These are phyloP conservation scores for Suhomyces wounanorum DNA, from an alignment of 1,139 yeast genomes.

Conservation along the genomic window DNA sequence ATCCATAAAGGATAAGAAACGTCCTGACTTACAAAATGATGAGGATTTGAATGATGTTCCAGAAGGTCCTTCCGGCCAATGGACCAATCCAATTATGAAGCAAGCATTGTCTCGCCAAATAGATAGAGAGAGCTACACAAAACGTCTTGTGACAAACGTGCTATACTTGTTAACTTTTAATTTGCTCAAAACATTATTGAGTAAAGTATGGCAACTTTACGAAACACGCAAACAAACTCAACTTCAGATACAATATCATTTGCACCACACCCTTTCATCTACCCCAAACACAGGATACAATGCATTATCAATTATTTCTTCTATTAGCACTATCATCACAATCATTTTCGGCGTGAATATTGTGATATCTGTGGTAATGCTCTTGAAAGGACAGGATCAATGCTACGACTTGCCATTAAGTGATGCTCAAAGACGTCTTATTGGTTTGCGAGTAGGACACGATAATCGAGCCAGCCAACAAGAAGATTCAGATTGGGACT, in stretches of 20 bases:
- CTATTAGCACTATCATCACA: conserved; percentile 6
- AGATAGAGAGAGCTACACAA: conserved; percentile 32
- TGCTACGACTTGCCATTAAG: conserved; percentile 46
- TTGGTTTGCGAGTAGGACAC: conserved; percentile 29
- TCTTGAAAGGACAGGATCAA: conserved; percentile 39
- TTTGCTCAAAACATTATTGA: conserved; percentile 20
- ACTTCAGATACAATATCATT: conserved; percentile 11
- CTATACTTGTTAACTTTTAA: conserved; percentile 21
- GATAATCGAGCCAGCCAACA: conserved; percentile 2
- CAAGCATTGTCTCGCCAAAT: conserved; percentile 41
- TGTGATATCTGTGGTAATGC: conserved; percentile 20
- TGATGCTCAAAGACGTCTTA: conserved; percentile 35
- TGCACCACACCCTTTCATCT: conserved; percentile 7
- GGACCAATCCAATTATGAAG: conserved; percentile 43
- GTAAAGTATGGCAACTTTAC: conserved; percentile 14
- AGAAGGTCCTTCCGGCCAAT: conserved; percentile 38
- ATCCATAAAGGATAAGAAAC: conserved; percentile 7
- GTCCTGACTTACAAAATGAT: conserved; percentile 11
- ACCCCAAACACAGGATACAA: neutral
- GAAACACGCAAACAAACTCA: conserved; percentile 12
- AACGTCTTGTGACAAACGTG: conserved; percentile 23
- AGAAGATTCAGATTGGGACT: conserved; percentile 11
- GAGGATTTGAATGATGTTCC: conserved; percentile 14
- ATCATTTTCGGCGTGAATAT: conserved; percentile 19
- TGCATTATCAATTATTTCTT: neutral